Percentiles rank a stretch among this genome's conserved stretches.
Conservation (phyloP, 1,139 yeast genomes). For the Debaryomyces singareniensis region DNA sequence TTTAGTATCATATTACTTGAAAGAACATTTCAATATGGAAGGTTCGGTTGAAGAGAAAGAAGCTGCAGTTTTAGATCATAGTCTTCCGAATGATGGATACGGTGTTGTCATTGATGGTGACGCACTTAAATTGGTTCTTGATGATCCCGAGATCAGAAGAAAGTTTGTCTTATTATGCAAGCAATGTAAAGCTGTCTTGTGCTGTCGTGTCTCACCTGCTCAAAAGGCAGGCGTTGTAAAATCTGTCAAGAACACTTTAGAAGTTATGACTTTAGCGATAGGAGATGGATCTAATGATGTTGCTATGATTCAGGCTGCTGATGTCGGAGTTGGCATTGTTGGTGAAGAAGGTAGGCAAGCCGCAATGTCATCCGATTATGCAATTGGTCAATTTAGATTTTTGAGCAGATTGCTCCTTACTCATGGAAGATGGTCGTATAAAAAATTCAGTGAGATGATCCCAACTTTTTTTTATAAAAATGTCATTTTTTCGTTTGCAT, state of each 20-base stretch:
- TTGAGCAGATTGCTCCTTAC: slow-evolving; percentile 71
- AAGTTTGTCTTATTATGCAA: slow-evolving; percentile 83
- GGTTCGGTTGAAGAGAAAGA: slow-evolving; percentile 58
- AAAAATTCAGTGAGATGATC: slow-evolving; percentile 87
- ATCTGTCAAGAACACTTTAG: slow-evolving; percentile 75
- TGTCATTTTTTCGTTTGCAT: slow-evolving; percentile 77
- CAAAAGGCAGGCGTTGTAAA: slow-evolving; percentile 96
- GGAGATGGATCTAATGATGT: slow-evolving; percentile 99
- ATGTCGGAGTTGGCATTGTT: slow-evolving; percentile 96
- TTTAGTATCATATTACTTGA: slow-evolving; percentile 54
- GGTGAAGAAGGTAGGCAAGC: slow-evolving; percentile 99
- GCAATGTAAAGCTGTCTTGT: slow-evolving; percentile 88
- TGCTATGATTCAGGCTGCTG: slow-evolving; percentile 98
- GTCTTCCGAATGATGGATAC: slow-evolving; percentile 68
- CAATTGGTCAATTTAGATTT: slow-evolving; percentile 89
- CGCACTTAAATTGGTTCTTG: slow-evolving; percentile 69
- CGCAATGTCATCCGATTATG: slow-evolving; percentile 96
- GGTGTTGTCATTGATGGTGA: slow-evolving; percentile 94
- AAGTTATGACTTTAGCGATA: slow-evolving; percentile 78
- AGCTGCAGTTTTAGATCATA: slow-evolving; percentile 62
- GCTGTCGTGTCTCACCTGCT: slow-evolving; percentile 96
- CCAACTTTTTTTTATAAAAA: slow-evolving; percentile 92
- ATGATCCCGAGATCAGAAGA: slow-evolving; percentile 46
- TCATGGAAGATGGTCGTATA: slow-evolving; percentile 97
- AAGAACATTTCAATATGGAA: slow-evolving; percentile 53